These are phyloP conservation scores for Aspergillus brunneoviolaceus DNA, from an alignment of 2,329 filamentous ascomycete genomes.

Conservation along the genomic window DNA sequence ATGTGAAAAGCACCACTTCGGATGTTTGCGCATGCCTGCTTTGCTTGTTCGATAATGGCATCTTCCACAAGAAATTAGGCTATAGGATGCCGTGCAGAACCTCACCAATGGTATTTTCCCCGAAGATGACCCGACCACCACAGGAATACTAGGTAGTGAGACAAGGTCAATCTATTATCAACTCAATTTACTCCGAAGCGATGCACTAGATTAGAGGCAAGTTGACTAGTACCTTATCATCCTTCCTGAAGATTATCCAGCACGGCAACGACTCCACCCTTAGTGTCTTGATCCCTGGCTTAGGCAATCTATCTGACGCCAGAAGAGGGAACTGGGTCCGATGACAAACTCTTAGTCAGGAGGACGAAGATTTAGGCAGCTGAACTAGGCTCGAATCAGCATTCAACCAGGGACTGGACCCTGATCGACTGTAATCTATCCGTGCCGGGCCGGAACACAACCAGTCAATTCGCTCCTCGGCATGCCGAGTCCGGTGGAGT, in stretches of 20 bases:
- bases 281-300: not conserved
- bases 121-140: not conserved
- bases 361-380: not conserved
- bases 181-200: too few species aligned
- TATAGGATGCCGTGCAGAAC: not conserved
- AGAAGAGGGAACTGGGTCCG: not conserved
- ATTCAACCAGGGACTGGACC: not conserved
- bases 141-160: not conserved
- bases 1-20: too few species aligned
- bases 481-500: not conserved
- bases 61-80: too few species aligned
- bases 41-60: too few species aligned
- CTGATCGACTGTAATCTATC: not conserved
- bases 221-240: not conserved
- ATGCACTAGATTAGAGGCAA: not conserved
- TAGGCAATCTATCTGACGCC: not conserved
- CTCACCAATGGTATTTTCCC: not conserved
- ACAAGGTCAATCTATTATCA: not conserved
- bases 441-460: not conserved
- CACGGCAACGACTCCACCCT: not conserved
- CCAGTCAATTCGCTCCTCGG: not conserved
- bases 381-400: not conserved
- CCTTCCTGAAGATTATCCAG: not conserved
- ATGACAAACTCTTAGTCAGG: slow-evolving; percentile 7
- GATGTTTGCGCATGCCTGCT: too few species aligned